These are phyloP conservation scores for Triticum turgidum DNA, from an alignment of 176 grass and related monocot genomes.

Conservation along the genomic window DNA sequence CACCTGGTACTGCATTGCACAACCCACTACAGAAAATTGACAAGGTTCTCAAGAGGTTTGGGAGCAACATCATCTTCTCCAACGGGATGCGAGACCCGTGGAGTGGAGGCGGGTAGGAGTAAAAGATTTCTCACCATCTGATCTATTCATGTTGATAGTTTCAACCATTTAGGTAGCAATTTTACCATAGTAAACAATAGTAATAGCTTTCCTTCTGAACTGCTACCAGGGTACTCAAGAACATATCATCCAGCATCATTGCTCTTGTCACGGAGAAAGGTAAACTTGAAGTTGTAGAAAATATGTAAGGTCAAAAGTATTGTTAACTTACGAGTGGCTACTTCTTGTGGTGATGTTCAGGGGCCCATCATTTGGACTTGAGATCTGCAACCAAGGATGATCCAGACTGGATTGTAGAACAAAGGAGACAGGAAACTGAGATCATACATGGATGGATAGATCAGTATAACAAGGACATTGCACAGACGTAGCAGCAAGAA, in stretches of 20 bases:
- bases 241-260: slow-evolving; percentile 80
- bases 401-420: slow-evolving; percentile 74
- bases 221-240: slow-evolving; percentile 78
- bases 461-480: slow-evolving; percentile 63
- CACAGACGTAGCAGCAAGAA: slow-evolving; percentile 6
- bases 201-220: neutral
- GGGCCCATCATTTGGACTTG: slow-evolving; percentile 81
- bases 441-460: slow-evolving; percentile 81
- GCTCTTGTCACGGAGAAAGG: slow-evolving; percentile 83
- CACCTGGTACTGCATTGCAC: neutral
- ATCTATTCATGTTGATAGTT: neutral
- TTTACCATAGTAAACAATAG: neutral
- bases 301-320: neutral
- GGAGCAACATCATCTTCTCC: slow-evolving; percentile 97
- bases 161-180: neutral
- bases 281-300: slow-evolving; percentile 8
- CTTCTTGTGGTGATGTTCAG: slow-evolving; percentile 28
- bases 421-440: slow-evolving; percentile 65
- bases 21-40: slow-evolving; percentile 64
- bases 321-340: neutral
- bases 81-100: slow-evolving; percentile 95
- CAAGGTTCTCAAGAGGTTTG: slow-evolving; percentile 73
- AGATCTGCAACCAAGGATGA: slow-evolving; percentile 65
- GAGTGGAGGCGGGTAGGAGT: slow-evolving; percentile 82
- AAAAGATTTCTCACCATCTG: neutral